These are phyloP conservation scores for Ceratocystis cubensis DNA, from an alignment of 2,329 filamentous ascomycete genomes.

Conservation along the genomic window DNA sequence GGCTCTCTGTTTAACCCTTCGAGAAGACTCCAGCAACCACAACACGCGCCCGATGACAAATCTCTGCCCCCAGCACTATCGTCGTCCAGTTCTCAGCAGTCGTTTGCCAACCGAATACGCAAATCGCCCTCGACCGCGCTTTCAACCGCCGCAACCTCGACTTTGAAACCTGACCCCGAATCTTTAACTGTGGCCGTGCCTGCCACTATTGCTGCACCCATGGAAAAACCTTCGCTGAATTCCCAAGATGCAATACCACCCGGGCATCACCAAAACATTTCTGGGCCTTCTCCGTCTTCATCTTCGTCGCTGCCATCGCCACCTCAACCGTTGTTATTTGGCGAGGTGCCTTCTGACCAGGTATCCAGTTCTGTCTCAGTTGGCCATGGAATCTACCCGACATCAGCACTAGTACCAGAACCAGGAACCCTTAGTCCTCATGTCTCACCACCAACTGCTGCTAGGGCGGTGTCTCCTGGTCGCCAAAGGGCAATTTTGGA, in stretches of 20 bases:
- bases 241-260: background rate
- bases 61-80: background rate
- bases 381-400: conserved; percentile 46
- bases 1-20: background rate
- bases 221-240: conserved; percentile 1
- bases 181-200: background rate
- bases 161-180: background rate
- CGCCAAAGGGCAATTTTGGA: conserved; percentile 55
- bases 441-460: background rate
- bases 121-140: conserved; percentile 35
- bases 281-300: background rate
- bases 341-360: conserved; percentile 46
- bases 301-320: conserved; percentile 2
- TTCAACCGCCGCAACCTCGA: conserved; percentile 10
- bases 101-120: conserved; percentile 47
- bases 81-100: conserved; percentile 25
- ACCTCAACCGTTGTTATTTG: conserved; percentile 47
- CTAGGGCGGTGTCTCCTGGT: conserved; percentile 25
- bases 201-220: background rate
- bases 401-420: background rate
- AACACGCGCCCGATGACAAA: conserved; percentile 11
- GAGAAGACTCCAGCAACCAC: conserved; percentile 10
- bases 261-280: background rate
- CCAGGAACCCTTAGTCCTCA: conserved; percentile 4
- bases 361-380: conserved; percentile 44